Evolutionary conservation across 805 yeast genomes (phyloP).

Genomic region (Maudiozyma pseudohumilis): DNA sequence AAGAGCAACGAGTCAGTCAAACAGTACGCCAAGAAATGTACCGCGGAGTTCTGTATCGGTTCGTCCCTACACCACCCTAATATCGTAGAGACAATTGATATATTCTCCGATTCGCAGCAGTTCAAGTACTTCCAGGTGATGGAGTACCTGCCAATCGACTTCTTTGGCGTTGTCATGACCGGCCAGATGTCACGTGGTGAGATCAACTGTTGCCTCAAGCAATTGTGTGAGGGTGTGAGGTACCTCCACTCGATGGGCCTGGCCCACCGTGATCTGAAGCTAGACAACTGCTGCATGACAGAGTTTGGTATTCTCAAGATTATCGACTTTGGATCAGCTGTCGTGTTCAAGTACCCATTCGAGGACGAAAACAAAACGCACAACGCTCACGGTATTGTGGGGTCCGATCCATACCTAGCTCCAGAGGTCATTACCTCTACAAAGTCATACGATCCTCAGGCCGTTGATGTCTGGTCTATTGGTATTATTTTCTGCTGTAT

Average conservation of each 20-base stretch:
- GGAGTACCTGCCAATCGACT: slow-evolving; percentile 81
- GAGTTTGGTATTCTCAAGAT: slow-evolving; percentile 63
- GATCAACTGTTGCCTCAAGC: slow-evolving; percentile 73
- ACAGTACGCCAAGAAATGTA: slow-evolving; percentile 77
- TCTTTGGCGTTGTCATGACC: slow-evolving; percentile 80
- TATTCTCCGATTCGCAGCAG: slow-evolving; percentile 45
- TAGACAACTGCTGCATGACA: slow-evolving; percentile 76
- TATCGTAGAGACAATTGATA: slow-evolving; percentile 68
- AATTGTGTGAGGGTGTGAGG: slow-evolving; percentile 59
- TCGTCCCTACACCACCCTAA: slow-evolving; percentile 75
- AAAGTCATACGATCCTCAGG: slow-evolving; percentile 59
- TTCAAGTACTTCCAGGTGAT: slow-evolving; percentile 69
- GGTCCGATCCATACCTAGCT: slow-evolving; percentile 79
- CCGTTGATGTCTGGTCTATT: slow-evolving; percentile 76
- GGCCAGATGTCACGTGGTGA: slow-evolving; percentile 75
- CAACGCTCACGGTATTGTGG: slow-evolving; percentile 67
- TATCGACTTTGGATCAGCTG: slow-evolving; percentile 80
- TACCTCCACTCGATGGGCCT: slow-evolving; percentile 70
- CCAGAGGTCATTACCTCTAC: slow-evolving; percentile 59
- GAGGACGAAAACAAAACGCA: slow-evolving; percentile 40
- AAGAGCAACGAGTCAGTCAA: slow-evolving; percentile 59
- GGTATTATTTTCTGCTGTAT: slow-evolving; percentile 81
- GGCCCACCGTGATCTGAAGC: slow-evolving; percentile 74
- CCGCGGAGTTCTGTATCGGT: slow-evolving; percentile 84
- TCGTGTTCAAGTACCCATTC: slow-evolving; percentile 69